Conservation (phyloP, 805 yeast species). For the Schwanniomyces polymorphus region DNA sequence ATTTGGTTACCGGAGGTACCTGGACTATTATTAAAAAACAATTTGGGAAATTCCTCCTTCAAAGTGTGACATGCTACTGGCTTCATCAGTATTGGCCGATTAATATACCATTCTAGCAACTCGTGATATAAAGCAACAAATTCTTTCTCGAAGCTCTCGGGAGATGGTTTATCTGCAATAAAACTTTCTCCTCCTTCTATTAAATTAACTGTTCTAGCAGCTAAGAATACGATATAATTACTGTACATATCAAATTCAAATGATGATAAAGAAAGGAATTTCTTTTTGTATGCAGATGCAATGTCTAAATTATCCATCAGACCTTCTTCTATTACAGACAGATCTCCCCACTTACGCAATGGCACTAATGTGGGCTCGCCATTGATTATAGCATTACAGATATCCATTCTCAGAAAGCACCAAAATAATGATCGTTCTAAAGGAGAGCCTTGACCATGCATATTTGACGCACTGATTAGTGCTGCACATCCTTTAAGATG, state of each 20-base stretch:
- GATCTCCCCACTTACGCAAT: slow-evolving; percentile 3
- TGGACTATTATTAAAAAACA: slow-evolving; percentile 2
- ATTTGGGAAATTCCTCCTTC: slow-evolving; percentile 3
- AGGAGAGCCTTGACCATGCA: slow-evolving; percentile 1
- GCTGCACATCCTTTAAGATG: slow-evolving; percentile 2
- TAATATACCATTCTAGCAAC: slow-evolving; percentile 3
- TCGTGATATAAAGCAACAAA: slow-evolving; percentile 1
- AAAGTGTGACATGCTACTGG: slow-evolving; percentile 3
- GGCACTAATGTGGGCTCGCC: slow-evolving; percentile 2
- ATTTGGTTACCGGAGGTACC: slow-evolving; percentile 3
- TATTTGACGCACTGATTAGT: slow-evolving; percentile 2
- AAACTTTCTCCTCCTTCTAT: slow-evolving; percentile 1
- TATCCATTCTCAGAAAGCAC: slow-evolving; percentile 5
- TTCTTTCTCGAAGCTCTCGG: neutral
- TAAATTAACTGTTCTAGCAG: slow-evolving; percentile 3
- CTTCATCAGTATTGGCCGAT: slow-evolving; percentile 1
- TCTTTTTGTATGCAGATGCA: neutral
- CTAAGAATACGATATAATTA: slow-evolving; percentile 2
- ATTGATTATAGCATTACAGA: slow-evolving; percentile 3
- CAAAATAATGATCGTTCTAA: slow-evolving; percentile 3
- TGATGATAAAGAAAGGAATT: neutral
- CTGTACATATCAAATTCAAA: slow-evolving; percentile 14
- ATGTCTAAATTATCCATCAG: neutral
- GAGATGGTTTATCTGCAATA: neutral
- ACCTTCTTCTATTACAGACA: neutral